Percentiles rank a stretch among this genome's conserved stretches.
Conservation (phyloP, 148 eudicot genomes). For the Chenopodium album region DNA sequence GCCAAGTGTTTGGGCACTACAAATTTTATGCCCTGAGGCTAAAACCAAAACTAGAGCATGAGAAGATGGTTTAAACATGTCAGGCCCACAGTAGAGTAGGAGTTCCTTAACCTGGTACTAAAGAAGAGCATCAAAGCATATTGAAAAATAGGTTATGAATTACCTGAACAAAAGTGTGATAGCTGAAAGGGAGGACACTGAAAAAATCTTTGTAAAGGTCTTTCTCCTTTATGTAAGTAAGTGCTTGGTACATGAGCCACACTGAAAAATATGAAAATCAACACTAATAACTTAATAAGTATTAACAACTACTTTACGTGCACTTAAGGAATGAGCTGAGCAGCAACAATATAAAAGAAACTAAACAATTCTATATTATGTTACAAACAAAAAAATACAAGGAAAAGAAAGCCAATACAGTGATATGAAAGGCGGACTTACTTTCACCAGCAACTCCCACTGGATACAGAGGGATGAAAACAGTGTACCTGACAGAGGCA, state of each 20-base stretch:
- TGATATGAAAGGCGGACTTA: conserved; percentile 35
- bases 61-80: neutral
- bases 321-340: neutral
- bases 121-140: conserved; percentile 1
- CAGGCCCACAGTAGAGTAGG: neutral
- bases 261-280: conserved; percentile 43
- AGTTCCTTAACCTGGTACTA: neutral
- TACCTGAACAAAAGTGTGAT: conserved; percentile 65
- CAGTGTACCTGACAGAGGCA: conserved; percentile 62
- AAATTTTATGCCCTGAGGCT: neutral
- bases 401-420: neutral
- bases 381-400: neutral
- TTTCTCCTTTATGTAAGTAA: conserved; percentile 60
- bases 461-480: conserved; percentile 73
- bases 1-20: neutral
- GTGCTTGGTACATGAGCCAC: conserved; percentile 93
- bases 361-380: neutral
- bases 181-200: conserved; percentile 60
- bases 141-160: conserved; percentile 4
- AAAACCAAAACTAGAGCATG: neutral
- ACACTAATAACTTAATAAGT: neutral
- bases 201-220: conserved; percentile 58
- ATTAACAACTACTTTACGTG: neutral
- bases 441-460: conserved; percentile 79
- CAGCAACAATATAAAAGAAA: neutral